Base-by-base conservation (phyloP, 2,329 filamentous ascomycete species). In the Talaromyces sp. region DNA sequence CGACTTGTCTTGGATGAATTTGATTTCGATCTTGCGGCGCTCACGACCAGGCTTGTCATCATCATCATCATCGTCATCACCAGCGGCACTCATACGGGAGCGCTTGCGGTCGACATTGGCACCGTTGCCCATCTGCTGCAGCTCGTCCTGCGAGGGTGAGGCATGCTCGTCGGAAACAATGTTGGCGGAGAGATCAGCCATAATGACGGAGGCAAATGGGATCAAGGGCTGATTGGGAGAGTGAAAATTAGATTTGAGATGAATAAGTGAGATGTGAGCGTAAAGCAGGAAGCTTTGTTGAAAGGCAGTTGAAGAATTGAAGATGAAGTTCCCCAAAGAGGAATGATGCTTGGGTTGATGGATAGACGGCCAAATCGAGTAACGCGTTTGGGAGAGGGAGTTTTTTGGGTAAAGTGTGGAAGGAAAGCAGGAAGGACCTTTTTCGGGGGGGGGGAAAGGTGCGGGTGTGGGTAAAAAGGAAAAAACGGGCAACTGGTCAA, bases 1-100 rank as follows among this genome's bases (percentile, higher is more conserved):
- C 83, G 94, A 98, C 85, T 99, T 99, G 83, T 99, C 95, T 81
- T 93, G 94, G 81, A 99, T 99, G 84, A 99, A 99, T 87, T 99
- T 99, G 84, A 99, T 99, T 82, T 99, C 95, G 75, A 99, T 99
- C 90, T 99, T 99, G 83, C 95, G 89, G 78, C 95, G 90, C 87
- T 98, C 95, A 81, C 95, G 93, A 76, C 93, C 93, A 69, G 92
- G 92, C 88, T 98, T 98, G 80, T 97, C 94, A 73, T 97, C 93
- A 73, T 98, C 93, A 70, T 98, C 95, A 70, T 98, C 94, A 71
- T 98, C 95, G 77, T 98, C 95, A 78, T 98, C 94, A 74, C 89
- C 89, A 62, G 89, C 86, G 72, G 90, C 82, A 74, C 82, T 89
- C 69, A 91, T 88, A 76, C 95, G 92, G 79, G 86, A 87, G 73